Percentiles rank a stretch among this genome's conserved stretches.
Evolutionary conservation across 2,329 filamentous ascomycete genomes (phyloP).

Genomic region (Ophiostoma australiae): DNA sequence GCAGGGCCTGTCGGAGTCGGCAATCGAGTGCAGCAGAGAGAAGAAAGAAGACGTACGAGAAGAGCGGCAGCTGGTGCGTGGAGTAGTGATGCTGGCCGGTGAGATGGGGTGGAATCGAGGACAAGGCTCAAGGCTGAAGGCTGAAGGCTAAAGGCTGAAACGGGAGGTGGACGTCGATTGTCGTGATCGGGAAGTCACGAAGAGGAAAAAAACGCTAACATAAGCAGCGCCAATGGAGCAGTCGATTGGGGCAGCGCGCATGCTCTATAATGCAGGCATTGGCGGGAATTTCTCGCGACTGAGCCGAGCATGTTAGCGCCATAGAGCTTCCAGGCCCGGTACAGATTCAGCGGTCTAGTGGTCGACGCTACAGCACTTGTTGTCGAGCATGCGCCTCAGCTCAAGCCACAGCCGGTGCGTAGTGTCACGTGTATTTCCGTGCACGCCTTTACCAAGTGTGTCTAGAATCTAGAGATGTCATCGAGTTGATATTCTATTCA

Average conservation of each 20-base stretch:
- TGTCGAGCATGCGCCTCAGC: neutral
- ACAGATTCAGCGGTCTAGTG: neutral
- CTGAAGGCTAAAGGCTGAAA: neutral
- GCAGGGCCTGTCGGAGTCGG: neutral
- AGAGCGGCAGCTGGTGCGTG: neutral
- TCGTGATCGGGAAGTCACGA: slow-evolving; percentile 5
- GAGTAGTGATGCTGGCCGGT: neutral
- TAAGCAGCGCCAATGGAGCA: neutral
- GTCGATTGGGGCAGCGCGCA: neutral
- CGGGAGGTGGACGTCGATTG: slow-evolving; percentile 3
- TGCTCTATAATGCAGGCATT: too few species aligned
- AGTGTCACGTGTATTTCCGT: neutral
- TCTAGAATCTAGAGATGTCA: neutral
- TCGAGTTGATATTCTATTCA: too few species aligned
- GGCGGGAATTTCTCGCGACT: slow-evolving; percentile 23
- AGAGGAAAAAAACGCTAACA: slow-evolving; percentile 9
- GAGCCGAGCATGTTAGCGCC: slow-evolving; percentile 17
- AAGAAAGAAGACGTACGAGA: neutral
- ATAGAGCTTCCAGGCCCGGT: neutral
- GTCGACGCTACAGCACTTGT: neutral
- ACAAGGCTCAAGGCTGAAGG: neutral
- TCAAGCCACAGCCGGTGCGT: neutral
- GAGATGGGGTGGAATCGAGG: neutral
- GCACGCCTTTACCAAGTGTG: neutral
- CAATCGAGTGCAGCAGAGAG: neutral